Base-by-base conservation (phyloP, 1,139 yeast species). In the Nakaseomyces bracarensis region DNA sequence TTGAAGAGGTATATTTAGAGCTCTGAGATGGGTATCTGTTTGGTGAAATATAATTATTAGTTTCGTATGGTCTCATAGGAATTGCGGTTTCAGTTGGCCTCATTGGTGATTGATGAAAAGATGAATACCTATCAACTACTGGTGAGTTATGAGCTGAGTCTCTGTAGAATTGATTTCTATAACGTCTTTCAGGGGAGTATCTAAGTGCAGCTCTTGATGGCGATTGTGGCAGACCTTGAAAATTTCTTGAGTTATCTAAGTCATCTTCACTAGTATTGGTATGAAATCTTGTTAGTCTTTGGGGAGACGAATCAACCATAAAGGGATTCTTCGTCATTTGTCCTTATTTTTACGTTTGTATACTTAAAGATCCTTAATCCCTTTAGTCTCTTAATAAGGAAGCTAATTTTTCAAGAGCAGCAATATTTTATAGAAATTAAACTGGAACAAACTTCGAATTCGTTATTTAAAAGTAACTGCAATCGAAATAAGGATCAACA, bases 71-170 rank as follows among this genome's bases (percentile, higher is more conserved):
- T 39, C 70, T 71, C 21, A 69, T 63, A 20, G 74, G 69, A 10
- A 73, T 63, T 9, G 77, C 62, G 11, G 75, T 70, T 3, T 73
- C 71, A 40, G 64, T 67, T 38, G 70, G 70, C 56, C 85, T 73
- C 45, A 69, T 72, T 26, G 91, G 91, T 0, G 87, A 80, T 53
- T 80, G 87, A 49, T 72, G 65, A 19, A 73, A 66, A 51, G 70
- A 79, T 42, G 71, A 71, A 39, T 61, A 61, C 50, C 69, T 60
- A 31, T 53, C 53, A 13, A 48, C 47, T n/a, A 50, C 56, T 5
- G 64, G 65, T 2, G 63, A 57, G 39, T 49, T 53, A 21, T 55
- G 59, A 3, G 53, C 50, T 43, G 61, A 56, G 38, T 54, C 60
- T 21, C 61, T 51, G 30, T 55, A 52, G 38, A 57, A 56, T 37